A percentile compares a stretch with the other conserved stretches of the same genome.
phyloP scores from a whole-genome alignment of 495 filamentous ascomycete species.

The Neurospora discreta region DNA sequence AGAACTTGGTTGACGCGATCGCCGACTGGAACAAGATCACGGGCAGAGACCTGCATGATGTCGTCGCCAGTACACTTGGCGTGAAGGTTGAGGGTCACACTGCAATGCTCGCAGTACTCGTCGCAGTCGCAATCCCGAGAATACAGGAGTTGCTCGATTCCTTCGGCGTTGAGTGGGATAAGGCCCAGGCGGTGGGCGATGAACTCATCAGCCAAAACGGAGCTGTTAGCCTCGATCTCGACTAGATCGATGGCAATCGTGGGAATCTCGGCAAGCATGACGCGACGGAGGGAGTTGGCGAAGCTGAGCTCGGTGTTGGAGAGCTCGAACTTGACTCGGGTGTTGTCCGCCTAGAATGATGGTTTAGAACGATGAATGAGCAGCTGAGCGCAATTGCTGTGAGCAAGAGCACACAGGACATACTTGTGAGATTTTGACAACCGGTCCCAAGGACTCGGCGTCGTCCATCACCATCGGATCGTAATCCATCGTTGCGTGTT shows the following conservation, averaged over 20 bases:
- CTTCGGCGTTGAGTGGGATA: conserved; percentile 74
- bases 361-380: conserved; percentile 3
- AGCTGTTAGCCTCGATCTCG: conserved; percentile 85
- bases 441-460: conserved; percentile 53
- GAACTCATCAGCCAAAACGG: conserved; percentile 91
- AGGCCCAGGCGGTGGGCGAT: conserved; percentile 87
- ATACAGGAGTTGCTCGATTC: conserved; percentile 73
- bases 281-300: conserved; percentile 87
- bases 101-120: conserved; percentile 80
- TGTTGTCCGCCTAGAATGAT: conserved; percentile 46
- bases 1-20: conserved; percentile 47
- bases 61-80: conserved; percentile 72
- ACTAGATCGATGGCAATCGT: conserved; percentile 93
- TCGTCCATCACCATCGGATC: conserved; percentile 49
- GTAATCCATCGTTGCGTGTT: conserved; percentile 46
- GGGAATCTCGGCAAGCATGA: conserved; percentile 88
- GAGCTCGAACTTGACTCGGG: conserved; percentile 73
- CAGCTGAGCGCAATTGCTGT: background rate
- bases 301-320: conserved; percentile 72
- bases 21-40: conserved; percentile 66
- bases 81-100: conserved; percentile 69
- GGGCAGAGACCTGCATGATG: conserved; percentile 81
- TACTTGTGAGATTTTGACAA: conserved; percentile 63
- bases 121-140: conserved; percentile 96
- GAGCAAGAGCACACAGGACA: conserved; percentile 10